Conservation (phyloP, 73 alveolate species). For the Blepharisma stoltei region DNA sequence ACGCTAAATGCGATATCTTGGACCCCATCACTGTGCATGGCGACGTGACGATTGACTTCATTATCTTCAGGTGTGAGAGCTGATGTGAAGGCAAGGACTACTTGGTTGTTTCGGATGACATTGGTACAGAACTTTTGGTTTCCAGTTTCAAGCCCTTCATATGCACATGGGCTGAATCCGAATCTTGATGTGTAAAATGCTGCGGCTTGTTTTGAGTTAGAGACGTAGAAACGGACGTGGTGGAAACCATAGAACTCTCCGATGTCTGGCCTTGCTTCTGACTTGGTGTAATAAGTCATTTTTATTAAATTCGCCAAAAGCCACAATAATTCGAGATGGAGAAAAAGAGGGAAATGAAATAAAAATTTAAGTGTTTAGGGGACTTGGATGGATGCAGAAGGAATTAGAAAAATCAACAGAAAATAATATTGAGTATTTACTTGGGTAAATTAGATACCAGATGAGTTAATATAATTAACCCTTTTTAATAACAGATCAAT, state of each 20-base stretch:
- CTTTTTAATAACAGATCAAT: too few relatives aligned
- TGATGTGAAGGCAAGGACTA: slow-evolving; percentile 65
- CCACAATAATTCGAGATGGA: too few relatives aligned
- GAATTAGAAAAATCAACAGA: too few relatives aligned
- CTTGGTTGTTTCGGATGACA: slow-evolving; percentile 61
- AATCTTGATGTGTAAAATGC: slow-evolving; percentile 65
- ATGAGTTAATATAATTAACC: too few relatives aligned
- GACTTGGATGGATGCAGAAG: too few relatives aligned
- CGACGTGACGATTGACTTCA: slow-evolving; percentile 56
- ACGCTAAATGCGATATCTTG: slow-evolving; percentile 79
- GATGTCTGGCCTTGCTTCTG: slow-evolving; percentile 60
- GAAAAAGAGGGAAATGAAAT: too few relatives aligned
- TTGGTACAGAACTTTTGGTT: slow-evolving; percentile 57
- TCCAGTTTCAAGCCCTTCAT: slow-evolving; percentile 77
- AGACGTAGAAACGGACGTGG: slow-evolving; percentile 77
- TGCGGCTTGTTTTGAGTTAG: slow-evolving; percentile 88
- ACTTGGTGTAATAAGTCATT: slow-evolving; percentile 29
- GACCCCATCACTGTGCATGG: slow-evolving; percentile 85
- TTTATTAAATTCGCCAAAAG: neutral
- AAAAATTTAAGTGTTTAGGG: too few relatives aligned
- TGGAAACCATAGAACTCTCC: slow-evolving; percentile 80
- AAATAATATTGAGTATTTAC: too few relatives aligned
- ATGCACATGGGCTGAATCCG: slow-evolving; percentile 54
- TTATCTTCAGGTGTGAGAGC: slow-evolving; percentile 62
- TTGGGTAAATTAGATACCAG: too few relatives aligned